A percentile compares a stretch with the other conserved stretches of the same genome.
Conservation (phyloP, 345 rosid genomes). For the Hibiscus mutabilis region DNA sequence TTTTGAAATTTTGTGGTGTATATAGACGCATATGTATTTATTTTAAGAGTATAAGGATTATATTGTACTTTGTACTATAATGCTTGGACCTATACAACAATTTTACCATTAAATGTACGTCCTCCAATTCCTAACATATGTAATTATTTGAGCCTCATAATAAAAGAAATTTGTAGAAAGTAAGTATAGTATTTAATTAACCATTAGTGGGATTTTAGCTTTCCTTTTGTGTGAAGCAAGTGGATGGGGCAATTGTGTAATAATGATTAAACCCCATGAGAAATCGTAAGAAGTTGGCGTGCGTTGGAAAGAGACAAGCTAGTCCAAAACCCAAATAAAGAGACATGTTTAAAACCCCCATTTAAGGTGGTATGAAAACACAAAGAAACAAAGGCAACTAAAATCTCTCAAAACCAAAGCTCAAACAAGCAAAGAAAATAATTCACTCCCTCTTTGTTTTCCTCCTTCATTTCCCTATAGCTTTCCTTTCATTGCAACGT, state of each 20-base stretch:
- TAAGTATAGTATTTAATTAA: constrained; percentile 7
- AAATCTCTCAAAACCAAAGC: background rate
- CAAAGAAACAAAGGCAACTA: constrained; percentile 20
- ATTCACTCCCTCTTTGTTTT: too few species aligned
- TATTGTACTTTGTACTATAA: too few species aligned
- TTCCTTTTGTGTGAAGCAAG: constrained; percentile 72
- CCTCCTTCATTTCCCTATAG: too few species aligned
- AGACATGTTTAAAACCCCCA: background rate
- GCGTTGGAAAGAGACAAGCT: constrained; percentile 26
- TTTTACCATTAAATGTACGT: too few species aligned
- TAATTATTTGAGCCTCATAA: constrained; percentile 6
- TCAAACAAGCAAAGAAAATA: constrained; percentile 28
- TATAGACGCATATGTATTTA: too few species aligned
- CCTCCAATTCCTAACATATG: constrained; percentile 21
- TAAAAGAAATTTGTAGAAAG: background rate
- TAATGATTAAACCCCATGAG: background rate
- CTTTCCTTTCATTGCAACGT: background rate
- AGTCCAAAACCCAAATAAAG: background rate
- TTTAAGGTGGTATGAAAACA: background rate
- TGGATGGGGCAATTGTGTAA: constrained; percentile 25
- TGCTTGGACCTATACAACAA: too few species aligned
- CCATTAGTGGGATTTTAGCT: constrained; percentile 20
- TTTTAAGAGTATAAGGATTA: too few species aligned
- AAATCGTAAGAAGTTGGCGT: constrained; percentile 1
- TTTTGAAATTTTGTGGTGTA: too few species aligned